phyloP scores from a whole-genome alignment of 495 filamentous ascomycete species.

The Xylaria longipes region DNA sequence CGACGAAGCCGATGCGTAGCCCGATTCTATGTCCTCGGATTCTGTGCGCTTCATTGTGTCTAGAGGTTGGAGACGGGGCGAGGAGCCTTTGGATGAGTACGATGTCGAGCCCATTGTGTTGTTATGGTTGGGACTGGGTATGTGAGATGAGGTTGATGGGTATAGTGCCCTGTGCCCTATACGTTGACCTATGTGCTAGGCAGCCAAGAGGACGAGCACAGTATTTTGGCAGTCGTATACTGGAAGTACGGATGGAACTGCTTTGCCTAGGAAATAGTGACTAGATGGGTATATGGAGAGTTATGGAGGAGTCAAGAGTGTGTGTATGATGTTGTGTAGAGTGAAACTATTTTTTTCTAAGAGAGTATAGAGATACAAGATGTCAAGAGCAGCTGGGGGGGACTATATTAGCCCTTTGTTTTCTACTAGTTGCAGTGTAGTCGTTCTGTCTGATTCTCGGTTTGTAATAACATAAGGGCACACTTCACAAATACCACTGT shows the following conservation, averaged over 20 bases:
- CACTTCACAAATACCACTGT: neutral
- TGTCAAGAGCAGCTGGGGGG: neutral
- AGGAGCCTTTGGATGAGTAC: conserved; percentile 43
- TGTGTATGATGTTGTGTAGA: conserved; percentile 6
- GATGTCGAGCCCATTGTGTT: conserved; percentile 23
- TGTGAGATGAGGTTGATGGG: neutral
- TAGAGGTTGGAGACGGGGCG: conserved; percentile 36
- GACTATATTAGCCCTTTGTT: conserved; percentile 20
- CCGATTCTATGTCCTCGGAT: conserved; percentile 72
- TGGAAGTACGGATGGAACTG: neutral
- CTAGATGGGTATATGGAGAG: conserved; percentile 1
- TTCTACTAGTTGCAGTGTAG: neutral
- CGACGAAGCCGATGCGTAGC: conserved; percentile 81
- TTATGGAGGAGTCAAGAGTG: neutral
- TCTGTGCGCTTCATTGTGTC: conserved; percentile 24
- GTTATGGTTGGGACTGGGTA: neutral
- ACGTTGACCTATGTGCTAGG: neutral
- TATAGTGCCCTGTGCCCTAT: neutral
- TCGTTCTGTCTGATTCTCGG: conserved; percentile 5
- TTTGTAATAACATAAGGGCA: conserved; percentile 23
- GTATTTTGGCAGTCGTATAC: neutral
- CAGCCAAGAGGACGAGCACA: neutral
- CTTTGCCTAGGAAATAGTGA: neutral
- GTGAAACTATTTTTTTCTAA: conserved; percentile 10
- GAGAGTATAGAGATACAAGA: neutral